Conservation (phyloP, 495 filamentous ascomycete species). For the Friedmanniomyces simplex region DNA sequence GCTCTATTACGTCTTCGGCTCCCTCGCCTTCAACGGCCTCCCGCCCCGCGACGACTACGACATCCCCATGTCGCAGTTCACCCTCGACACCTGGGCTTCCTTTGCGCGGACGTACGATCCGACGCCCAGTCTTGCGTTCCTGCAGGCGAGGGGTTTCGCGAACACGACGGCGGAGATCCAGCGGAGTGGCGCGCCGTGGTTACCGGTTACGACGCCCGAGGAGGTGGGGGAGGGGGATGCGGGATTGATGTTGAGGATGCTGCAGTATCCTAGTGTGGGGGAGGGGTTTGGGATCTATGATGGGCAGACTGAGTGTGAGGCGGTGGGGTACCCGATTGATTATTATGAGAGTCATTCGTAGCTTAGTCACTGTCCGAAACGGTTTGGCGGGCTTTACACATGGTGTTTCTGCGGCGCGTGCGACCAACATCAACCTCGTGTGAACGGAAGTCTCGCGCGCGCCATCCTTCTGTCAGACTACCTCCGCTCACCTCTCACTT, state of each 20-base stretch:
- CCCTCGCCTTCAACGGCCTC: conserved; percentile 19
- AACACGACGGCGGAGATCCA: conserved; percentile 20
- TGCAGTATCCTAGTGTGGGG: conserved; percentile 5
- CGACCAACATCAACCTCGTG: too few relatives aligned
- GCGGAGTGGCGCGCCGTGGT: neutral
- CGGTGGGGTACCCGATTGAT: conserved; percentile 6
- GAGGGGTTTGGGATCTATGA: conserved; percentile 7
- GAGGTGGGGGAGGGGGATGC: too few relatives aligned
- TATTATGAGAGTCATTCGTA: conserved; percentile 4
- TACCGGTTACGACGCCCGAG: neutral
- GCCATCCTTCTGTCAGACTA: too few relatives aligned
- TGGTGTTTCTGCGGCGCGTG: too few relatives aligned
- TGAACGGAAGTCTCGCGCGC: too few relatives aligned
- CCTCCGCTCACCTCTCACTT: too few relatives aligned
- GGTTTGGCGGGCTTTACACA: too few relatives aligned
- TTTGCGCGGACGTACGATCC: conserved; percentile 25
- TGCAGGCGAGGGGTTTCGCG: conserved; percentile 21
- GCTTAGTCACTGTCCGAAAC: too few relatives aligned
- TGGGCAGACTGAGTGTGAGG: conserved; percentile 3
- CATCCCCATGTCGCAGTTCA: conserved; percentile 26
- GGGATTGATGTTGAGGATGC: neutral
- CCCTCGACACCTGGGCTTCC: conserved; percentile 24
- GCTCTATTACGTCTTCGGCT: conserved; percentile 38
- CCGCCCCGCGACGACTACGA: conserved; percentile 24
- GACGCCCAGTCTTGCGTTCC: conserved; percentile 19